Percentiles rank a stretch among this genome's conserved stretches.
Conservation (phyloP, 768 basidiomycete species). For the Boletus coccyginus region DNA sequence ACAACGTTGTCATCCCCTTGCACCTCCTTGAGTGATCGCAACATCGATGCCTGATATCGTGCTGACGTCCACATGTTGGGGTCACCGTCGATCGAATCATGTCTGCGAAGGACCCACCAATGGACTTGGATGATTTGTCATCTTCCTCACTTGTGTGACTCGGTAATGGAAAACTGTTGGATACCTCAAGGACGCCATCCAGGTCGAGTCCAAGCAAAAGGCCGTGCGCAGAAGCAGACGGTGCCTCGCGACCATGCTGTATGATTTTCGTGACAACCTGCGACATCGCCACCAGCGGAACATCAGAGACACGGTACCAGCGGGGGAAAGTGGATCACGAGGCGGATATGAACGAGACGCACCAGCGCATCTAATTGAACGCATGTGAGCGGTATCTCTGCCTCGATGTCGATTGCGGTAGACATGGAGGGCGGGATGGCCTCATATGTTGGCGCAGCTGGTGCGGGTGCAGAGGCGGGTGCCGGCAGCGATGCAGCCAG, state of each 20-base stretch:
- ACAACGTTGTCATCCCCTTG: constrained; percentile 89
- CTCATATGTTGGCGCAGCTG: constrained; percentile 71
- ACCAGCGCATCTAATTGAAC: constrained; percentile 90
- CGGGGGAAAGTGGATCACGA: not conserved
- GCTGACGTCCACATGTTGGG: constrained; percentile 37
- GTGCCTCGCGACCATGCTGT: constrained; percentile 84
- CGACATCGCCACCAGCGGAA: constrained; percentile 17
- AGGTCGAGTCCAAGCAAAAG: constrained; percentile 89
- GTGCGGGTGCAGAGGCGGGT: constrained; percentile 56
- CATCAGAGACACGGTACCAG: not conserved
- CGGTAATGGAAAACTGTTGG: constrained; percentile 86
- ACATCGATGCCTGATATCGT: constrained; percentile 82
- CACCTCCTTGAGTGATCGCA: constrained; percentile 86
- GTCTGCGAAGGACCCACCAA: constrained; percentile 47
- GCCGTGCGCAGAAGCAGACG: constrained; percentile 74
- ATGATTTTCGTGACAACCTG: constrained; percentile 93
- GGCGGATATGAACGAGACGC: constrained; percentile 29
- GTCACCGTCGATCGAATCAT: constrained; percentile 2
- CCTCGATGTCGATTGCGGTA: constrained; percentile 91
- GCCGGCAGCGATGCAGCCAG: constrained; percentile 78
- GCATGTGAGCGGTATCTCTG: constrained; percentile 71
- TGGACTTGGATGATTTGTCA: constrained; percentile 73
- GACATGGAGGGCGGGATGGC: constrained; percentile 91
- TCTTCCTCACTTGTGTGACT: constrained; percentile 73
- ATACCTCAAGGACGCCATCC: constrained; percentile 86